Evolutionary conservation across 2,329 filamentous ascomycete species (phyloP).

Genomic region (Neopestalotiopsis clavispora): DNA sequence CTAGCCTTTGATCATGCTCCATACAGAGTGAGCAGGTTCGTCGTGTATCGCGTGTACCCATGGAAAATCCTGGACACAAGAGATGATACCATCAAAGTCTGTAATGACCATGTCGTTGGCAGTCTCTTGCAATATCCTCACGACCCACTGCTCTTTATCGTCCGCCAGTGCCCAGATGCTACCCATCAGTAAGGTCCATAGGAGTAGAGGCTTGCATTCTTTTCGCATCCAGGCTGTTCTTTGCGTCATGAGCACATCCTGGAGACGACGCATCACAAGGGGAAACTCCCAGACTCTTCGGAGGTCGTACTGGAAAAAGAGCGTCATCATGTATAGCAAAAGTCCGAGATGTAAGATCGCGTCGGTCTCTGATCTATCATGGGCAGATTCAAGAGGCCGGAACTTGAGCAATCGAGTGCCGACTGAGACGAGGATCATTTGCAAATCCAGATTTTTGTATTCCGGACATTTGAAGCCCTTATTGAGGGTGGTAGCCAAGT

Average conservation of each 20-base stretch:
- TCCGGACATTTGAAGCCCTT: background rate
- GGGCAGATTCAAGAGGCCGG: background rate
- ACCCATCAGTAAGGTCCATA: conserved; percentile 9
- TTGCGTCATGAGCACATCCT: background rate
- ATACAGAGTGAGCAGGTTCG: background rate
- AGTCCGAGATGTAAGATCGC: background rate
- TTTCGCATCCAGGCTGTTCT: background rate
- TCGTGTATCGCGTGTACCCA: conserved; percentile 9
- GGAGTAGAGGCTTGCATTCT: background rate
- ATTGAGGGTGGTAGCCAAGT: background rate
- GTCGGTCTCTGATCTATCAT: background rate
- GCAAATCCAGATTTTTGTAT: background rate
- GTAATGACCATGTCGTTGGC: background rate
- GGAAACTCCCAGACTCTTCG: conserved; percentile 3
- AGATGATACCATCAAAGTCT: background rate
- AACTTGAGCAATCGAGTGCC: conserved; percentile 5
- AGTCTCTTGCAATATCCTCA: background rate
- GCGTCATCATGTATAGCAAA: conserved; percentile 6
- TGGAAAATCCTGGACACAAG: background rate
- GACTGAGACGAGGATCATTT: background rate
- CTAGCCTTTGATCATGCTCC: background rate
- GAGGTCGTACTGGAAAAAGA: conserved; percentile 4
- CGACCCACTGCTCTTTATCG: background rate
- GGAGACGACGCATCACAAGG: background rate
- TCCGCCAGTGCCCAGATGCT: background rate